Conservation (phyloP, 768 basidiomycete species). For the Lactarius trivialis region DNA sequence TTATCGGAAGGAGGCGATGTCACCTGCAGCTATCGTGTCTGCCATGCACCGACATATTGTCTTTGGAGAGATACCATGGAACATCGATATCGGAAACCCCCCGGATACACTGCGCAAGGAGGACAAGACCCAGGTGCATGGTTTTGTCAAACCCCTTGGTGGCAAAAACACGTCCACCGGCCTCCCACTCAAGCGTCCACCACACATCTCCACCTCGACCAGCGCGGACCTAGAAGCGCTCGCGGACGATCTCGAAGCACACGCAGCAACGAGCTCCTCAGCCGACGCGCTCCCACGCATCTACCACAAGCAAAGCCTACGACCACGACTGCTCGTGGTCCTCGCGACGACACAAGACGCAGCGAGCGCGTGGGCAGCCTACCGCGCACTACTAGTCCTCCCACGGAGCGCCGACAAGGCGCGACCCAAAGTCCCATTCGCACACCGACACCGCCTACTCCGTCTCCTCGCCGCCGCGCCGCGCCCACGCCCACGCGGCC, state of each 20-base stretch:
- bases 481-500: conserved; percentile 49
- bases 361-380: conserved; percentile 38
- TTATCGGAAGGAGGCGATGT: background rate
- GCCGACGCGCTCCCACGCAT: conserved; percentile 5
- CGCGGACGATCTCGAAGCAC: conserved; percentile 13
- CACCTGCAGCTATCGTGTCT: conserved; percentile 13
- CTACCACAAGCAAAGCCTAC: conserved; percentile 2
- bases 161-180: conserved; percentile 11
- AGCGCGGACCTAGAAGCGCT: conserved; percentile 9
- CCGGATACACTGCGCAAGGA: background rate
- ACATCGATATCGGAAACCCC: conserved; percentile 1
- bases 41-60: conserved; percentile 14
- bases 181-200: conserved; percentile 11
- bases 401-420: conserved; percentile 6
- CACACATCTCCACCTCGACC: conserved; percentile 5
- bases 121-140: background rate
- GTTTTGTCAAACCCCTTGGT: conserved; percentile 11
- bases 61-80: conserved; percentile 8
- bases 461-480: conserved; percentile 46
- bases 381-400: conserved; percentile 31
- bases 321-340: conserved; percentile 4
- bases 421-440: conserved; percentile 27
- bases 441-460: conserved; percentile 53
- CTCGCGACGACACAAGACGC: conserved; percentile 14
- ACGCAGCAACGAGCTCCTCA: background rate